Evolutionary conservation across 129 eudicot genomes (phyloP), one percentile per base, ranked within the genome.

Genomic region (Pittosporum tobira): DNA sequence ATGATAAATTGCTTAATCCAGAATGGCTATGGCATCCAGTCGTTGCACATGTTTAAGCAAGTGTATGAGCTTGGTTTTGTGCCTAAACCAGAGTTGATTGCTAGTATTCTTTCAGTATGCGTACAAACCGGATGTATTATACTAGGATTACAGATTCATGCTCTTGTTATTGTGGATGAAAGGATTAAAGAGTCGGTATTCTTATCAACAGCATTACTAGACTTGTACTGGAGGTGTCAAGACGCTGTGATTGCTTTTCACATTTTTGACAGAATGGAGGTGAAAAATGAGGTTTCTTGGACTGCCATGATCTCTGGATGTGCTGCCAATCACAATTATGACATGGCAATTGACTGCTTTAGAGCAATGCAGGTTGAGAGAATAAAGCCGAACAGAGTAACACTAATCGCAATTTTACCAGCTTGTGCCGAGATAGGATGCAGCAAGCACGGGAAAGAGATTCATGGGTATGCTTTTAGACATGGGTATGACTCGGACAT

Each of bases 281-380:
- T 57, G 61, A 83, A 69, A 36, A 82, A 82, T 68, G 93, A 79
- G 71, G 88, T 77, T 7, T 74, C 83, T 23, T 87, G 95, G 95
- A 87, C 93, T 20, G 73, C 88, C 31, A 82, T 87, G 93, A 79
- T 87, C 51, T 63, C 55, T 2, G 93, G 88, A 42, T 79, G 62
- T 51, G 68, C 61, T 19, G 81, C 77, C 13, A 10, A 44, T 63
- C 31, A 51, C 12, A 72, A 74, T 57, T 79, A 77, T 62, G 55
- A 1, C 8, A 65, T 29, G 24, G 88, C 88, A 3, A 34, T 87
- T 23, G 54, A 67, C 51, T 87, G 70, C 30, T 66, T 83, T 62
- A 42, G 67, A 38, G 58, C 46, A 40, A 83, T 87, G 93, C 93
- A 79, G 57, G 18, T 7, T 34, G 73, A 75, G 61, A 68, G 71